phyloP scores from a whole-genome alignment of 1,139 yeast species.

The Taphrina wiesneri region DNA sequence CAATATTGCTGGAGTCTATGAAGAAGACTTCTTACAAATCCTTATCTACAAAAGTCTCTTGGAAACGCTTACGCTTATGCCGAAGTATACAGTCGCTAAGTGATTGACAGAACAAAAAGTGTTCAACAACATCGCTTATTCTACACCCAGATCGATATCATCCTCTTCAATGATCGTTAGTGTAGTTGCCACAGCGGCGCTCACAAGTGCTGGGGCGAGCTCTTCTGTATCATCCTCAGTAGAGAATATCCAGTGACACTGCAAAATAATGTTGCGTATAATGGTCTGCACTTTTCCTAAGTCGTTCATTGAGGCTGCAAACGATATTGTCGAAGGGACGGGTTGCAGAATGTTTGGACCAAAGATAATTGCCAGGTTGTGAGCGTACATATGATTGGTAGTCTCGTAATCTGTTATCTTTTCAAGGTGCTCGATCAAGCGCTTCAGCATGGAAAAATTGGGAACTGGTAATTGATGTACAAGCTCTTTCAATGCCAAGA shows the following conservation, averaged over 20 bases:
- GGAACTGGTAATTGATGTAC: slow-evolving; percentile 59
- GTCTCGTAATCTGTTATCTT: slow-evolving; percentile 62
- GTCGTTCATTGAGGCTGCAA: slow-evolving; percentile 29
- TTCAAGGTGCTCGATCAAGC: slow-evolving; percentile 60
- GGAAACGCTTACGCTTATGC: neutral
- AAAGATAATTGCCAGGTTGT: slow-evolving; percentile 85
- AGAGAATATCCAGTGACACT: slow-evolving; percentile 32
- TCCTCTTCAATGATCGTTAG: neutral
- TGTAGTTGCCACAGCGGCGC: neutral
- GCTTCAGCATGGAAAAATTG: slow-evolving; percentile 67
- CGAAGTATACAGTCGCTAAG: neutral
- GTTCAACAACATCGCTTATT: neutral
- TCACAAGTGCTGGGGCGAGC: neutral
- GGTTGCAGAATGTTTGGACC: slow-evolving; percentile 72
- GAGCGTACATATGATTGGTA: slow-evolving; percentile 76
- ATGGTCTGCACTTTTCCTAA: slow-evolving; percentile 33
- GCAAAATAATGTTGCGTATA: slow-evolving; percentile 30
- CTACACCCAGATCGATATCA: neutral
- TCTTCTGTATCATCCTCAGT: slow-evolving; percentile 10
- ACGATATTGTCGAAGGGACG: slow-evolving; percentile 16
- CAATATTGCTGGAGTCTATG: too few species aligned
- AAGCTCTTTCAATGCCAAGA: slow-evolving; percentile 51
- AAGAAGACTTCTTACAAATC: neutral
- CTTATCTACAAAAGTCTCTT: neutral
- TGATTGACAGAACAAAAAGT: neutral